phyloP scores from a whole-genome alignment of 352 stramenopile species.

The Pythium dissotocum region DNA sequence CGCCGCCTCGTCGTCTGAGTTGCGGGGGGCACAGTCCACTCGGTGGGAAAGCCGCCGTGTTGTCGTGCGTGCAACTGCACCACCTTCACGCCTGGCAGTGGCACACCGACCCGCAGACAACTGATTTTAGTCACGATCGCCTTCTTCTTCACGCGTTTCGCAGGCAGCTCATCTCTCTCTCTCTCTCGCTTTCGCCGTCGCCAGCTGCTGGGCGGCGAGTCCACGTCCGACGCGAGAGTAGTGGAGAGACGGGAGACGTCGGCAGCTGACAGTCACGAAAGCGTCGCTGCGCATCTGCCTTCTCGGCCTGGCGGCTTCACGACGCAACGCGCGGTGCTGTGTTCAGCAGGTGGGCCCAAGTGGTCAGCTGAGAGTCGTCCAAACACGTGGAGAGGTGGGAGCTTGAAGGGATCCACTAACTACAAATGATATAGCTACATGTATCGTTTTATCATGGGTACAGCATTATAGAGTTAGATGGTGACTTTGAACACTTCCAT shows the following conservation, averaged over 20 bases:
- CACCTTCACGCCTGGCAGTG: neutral
- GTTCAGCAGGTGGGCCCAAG: conserved; percentile 1
- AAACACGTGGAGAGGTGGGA: neutral
- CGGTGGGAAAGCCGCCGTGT: conserved; percentile 24
- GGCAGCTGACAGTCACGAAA: neutral
- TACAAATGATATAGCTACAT: neutral
- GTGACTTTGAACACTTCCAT: too few species aligned
- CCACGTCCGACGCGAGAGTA: neutral
- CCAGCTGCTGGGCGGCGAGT: conserved; percentile 8
- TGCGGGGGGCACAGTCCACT: neutral
- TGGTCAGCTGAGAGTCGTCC: conserved; percentile 1
- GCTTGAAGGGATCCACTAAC: neutral
- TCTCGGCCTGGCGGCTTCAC: neutral
- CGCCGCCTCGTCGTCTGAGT: conserved; percentile 26
- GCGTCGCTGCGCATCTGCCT: conserved; percentile 1
- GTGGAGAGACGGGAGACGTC: neutral
- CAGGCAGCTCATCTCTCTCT: conserved; percentile 8
- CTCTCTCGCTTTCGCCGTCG: conserved; percentile 2
- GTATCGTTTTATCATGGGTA: neutral
- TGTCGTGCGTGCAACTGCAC: conserved; percentile 1
- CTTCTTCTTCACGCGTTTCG: conserved; percentile 3
- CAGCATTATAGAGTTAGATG: neutral
- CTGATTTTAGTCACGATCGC: conserved; percentile 1
- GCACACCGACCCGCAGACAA: conserved; percentile 5
- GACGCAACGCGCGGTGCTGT: neutral